Conservation (phyloP, 2,329 filamentous ascomycete species). For the Emergomyces orientalis region DNA sequence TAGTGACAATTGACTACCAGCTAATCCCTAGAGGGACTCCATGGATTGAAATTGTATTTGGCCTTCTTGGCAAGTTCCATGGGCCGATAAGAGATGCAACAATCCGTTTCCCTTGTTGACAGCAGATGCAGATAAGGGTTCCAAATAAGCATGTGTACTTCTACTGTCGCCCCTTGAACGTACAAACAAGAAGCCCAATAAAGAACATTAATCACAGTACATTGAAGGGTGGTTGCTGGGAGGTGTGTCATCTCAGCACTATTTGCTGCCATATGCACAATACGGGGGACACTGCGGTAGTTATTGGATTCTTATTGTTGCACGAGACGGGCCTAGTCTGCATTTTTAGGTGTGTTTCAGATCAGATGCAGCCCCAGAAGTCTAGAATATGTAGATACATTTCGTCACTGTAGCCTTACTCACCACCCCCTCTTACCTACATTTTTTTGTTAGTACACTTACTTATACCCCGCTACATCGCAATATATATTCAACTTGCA, state of each 20-base stretch:
- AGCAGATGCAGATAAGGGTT: too few species aligned
- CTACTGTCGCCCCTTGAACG: neutral
- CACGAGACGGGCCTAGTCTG: neutral
- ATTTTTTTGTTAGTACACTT: neutral
- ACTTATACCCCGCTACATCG: neutral
- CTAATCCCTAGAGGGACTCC: too few species aligned
- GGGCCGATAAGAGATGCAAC: too few species aligned
- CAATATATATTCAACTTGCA: neutral
- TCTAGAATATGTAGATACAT: neutral
- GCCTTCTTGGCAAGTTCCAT: too few species aligned
- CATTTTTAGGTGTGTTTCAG: constrained; percentile 1
- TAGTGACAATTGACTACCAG: neutral
- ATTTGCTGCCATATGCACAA: neutral
- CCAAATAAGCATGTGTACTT: too few species aligned
- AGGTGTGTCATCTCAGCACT: neutral
- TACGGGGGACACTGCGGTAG: neutral
- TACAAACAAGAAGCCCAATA: neutral
- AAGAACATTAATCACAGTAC: neutral
- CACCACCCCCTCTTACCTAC: neutral
- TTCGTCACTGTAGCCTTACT: neutral
- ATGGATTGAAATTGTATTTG: neutral
- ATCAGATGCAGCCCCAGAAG: neutral
- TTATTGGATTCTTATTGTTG: neutral
- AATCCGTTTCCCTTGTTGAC: too few species aligned
- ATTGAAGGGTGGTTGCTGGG: neutral